Conservation (phyloP, 1,284 basidiomycete genomes). For the Tranzscheliella williamsii region DNA sequence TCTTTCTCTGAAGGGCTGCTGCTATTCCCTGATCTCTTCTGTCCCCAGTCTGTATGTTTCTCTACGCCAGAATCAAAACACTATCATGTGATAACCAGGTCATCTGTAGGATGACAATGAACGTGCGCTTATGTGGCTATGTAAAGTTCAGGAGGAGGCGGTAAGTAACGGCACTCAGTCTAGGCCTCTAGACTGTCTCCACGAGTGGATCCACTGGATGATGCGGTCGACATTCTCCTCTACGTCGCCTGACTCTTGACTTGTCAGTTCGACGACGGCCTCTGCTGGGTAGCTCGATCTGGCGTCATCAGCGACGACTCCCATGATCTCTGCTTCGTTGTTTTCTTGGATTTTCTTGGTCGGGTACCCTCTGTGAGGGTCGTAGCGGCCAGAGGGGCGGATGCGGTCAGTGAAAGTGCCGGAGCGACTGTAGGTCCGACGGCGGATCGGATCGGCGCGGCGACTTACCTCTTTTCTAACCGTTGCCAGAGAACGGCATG, state of each 20-base stretch:
- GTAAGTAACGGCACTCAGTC: too few relatives aligned
- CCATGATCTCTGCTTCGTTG: conserved; percentile 98
- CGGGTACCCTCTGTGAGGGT: conserved; percentile 72
- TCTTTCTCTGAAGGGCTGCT: too few relatives aligned
- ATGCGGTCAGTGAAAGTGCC: not conserved
- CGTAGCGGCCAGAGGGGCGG: not conserved
- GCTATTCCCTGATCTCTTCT: too few relatives aligned
- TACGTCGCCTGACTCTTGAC: conserved; percentile 78
- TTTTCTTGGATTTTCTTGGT: conserved; percentile 97
- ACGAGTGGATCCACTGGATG: conserved; percentile 79
- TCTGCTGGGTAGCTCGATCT: conserved; percentile 79
- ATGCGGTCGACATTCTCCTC: conserved; percentile 84
- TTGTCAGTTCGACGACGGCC: conserved; percentile 83
- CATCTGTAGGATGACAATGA: too few relatives aligned
- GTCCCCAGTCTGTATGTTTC: too few relatives aligned
- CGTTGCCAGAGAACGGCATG: conserved; percentile 89
- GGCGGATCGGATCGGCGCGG: too few relatives aligned
- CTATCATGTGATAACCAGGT: too few relatives aligned
- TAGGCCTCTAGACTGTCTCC: conserved; percentile 68
- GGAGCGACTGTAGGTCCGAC: not conserved
- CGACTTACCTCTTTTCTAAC: conserved; percentile 80
- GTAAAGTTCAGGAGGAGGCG: too few relatives aligned
- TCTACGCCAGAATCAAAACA: too few relatives aligned
- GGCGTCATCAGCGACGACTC: conserved; percentile 86
- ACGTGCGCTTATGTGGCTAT: too few relatives aligned